Conservation (phyloP, 2,329 filamentous ascomycete species). For the Biscogniauxia mediterranea region DNA sequence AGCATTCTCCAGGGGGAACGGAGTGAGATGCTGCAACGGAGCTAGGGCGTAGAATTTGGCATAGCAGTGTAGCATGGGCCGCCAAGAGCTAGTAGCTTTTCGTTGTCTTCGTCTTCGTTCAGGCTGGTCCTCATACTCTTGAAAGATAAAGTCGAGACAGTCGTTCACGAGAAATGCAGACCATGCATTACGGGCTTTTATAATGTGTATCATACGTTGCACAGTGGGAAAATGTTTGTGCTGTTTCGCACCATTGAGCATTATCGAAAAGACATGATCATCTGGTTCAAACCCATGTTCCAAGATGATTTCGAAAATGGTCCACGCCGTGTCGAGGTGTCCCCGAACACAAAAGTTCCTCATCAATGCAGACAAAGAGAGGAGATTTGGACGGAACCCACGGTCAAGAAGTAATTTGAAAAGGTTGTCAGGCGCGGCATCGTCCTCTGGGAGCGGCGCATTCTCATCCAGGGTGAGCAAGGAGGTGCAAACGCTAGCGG, state of each 20-base stretch:
- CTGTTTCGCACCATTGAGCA: constrained; percentile 69
- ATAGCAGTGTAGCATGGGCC: constrained; percentile 49
- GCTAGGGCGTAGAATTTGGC: constrained; percentile 45
- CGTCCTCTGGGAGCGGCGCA: constrained; percentile 35
- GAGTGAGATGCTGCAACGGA: constrained; percentile 40
- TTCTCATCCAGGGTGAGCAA: constrained; percentile 48
- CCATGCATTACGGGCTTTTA: constrained; percentile 46
- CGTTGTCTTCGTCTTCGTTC: constrained; percentile 27
- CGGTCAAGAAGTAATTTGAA: constrained; percentile 55
- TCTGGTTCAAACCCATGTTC: constrained; percentile 62
- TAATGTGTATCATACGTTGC: constrained; percentile 52
- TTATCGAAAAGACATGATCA: constrained; percentile 62
- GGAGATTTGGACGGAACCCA: constrained; percentile 62
- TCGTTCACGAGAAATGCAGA: constrained; percentile 50
- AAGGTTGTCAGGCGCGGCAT: constrained; percentile 50
- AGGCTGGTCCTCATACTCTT: constrained; percentile 38
- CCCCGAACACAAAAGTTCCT: constrained; percentile 67
- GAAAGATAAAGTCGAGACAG: constrained; percentile 51
- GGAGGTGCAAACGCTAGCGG: constrained; percentile 56
- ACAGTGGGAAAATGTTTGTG: constrained; percentile 54
- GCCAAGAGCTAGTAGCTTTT: constrained; percentile 41
- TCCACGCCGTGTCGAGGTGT: constrained; percentile 61
- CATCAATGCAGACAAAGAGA: constrained; percentile 66
- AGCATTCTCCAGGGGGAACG: constrained; percentile 27
- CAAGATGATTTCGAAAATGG: constrained; percentile 63